A percentile compares a stretch with the other conserved stretches of the same genome.
These are phyloP conservation scores for Termitomyces titanicus DNA, from an alignment of 768 basidiomycete species.

Conservation along the genomic window DNA sequence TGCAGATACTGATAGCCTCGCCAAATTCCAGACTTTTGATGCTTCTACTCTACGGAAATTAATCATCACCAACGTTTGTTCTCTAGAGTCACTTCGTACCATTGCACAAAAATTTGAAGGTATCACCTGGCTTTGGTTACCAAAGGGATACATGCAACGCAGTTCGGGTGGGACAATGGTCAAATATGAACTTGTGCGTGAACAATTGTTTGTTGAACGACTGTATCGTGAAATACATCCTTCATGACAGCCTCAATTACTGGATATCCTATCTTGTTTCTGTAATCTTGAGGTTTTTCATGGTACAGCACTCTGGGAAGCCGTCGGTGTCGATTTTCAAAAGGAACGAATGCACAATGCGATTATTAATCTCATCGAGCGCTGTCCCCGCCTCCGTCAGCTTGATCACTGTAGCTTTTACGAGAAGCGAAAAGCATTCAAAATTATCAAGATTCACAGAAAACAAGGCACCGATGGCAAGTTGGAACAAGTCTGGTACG, in stretches of 20 bases:
- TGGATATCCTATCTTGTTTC: slow-evolving; percentile 38
- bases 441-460: slow-evolving; percentile 36
- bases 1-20: slow-evolving; percentile 25
- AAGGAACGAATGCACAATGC: slow-evolving; percentile 37
- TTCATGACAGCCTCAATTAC: slow-evolving; percentile 31
- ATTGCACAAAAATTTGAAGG: slow-evolving; percentile 34
- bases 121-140: slow-evolving; percentile 38
- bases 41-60: slow-evolving; percentile 27
- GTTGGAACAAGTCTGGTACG: slow-evolving; percentile 27
- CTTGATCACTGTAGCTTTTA: slow-evolving; percentile 38
- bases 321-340: slow-evolving; percentile 24
- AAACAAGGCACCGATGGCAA: slow-evolving; percentile 23
- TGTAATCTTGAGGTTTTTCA: slow-evolving; percentile 40
- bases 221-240: not conserved
- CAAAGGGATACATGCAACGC: slow-evolving; percentile 17
- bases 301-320: slow-evolving; percentile 39
- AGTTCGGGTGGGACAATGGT: slow-evolving; percentile 12
- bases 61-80: slow-evolving; percentile 27
- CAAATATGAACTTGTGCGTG: slow-evolving; percentile 24
- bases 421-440: slow-evolving; percentile 27
- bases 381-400: slow-evolving; percentile 38
- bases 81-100: slow-evolving; percentile 24
- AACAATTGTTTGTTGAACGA: not conserved
- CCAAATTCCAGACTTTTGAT: slow-evolving; percentile 28
- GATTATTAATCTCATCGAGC: slow-evolving; percentile 34